Conservation (phyloP, 2,329 filamentous ascomycete genomes). For the Trichoderma endophyticum region DNA sequence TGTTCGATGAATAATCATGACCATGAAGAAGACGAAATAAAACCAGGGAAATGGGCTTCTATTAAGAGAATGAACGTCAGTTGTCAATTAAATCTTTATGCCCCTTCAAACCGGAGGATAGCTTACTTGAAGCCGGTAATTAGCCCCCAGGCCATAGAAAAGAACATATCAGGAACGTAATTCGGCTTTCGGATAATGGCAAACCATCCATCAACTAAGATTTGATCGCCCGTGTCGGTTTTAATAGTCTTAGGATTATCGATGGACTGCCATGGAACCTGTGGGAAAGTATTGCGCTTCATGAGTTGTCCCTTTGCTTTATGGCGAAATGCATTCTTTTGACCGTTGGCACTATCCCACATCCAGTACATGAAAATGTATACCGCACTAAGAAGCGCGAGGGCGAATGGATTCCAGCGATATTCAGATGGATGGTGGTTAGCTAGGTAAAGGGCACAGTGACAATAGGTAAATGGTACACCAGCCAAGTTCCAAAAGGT, state of each 20-base stretch:
- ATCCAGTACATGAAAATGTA: slow-evolving; percentile 86
- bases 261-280: slow-evolving; percentile 80
- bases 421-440: slow-evolving; percentile 78
- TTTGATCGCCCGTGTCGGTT: slow-evolving; percentile 63
- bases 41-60: neutral
- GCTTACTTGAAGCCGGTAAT: slow-evolving; percentile 47
- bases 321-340: slow-evolving; percentile 89
- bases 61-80: neutral
- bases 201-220: slow-evolving; percentile 85
- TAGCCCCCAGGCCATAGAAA: slow-evolving; percentile 48
- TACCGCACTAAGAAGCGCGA: slow-evolving; percentile 61
- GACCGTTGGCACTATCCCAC: slow-evolving; percentile 88
- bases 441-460: slow-evolving; percentile 86
- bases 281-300: slow-evolving; percentile 77
- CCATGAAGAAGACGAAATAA: neutral
- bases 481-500: slow-evolving; percentile 97
- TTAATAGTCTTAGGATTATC: slow-evolving; percentile 76
- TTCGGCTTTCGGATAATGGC: slow-evolving; percentile 64
- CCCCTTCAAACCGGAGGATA: neutral
- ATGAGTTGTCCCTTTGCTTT: slow-evolving; percentile 69
- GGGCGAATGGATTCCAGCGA: slow-evolving; percentile 67
- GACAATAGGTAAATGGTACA: slow-evolving; percentile 87
- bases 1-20: neutral
- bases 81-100: neutral
- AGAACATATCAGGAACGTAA: slow-evolving; percentile 49